These are phyloP conservation scores for Ophiorrhiza pumila DNA, from an alignment of 257 asterid genomes.

Conservation along the genomic window DNA sequence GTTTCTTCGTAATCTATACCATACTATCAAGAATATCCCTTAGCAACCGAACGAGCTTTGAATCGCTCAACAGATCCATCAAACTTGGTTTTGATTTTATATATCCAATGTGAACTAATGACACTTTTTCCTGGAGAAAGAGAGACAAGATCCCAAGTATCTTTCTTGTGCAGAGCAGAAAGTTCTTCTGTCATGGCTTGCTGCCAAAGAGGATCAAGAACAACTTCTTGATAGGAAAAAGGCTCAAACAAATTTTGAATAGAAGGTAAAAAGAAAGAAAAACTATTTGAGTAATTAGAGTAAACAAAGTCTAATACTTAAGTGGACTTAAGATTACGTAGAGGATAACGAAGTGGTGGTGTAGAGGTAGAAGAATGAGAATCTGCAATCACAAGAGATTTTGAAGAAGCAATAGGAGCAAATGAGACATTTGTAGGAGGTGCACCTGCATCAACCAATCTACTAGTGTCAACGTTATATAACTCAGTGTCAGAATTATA, in stretches of 20 bases:
- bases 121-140: neutral
- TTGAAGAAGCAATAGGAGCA: neutral
- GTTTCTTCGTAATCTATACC: too few relatives aligned
- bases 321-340: neutral
- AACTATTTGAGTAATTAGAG: neutral
- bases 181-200: too few relatives aligned
- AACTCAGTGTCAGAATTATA: neutral
- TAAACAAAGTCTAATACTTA: neutral
- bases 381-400: too few relatives aligned
- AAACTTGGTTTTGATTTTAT: too few relatives aligned
- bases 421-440: neutral
- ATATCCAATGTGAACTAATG: slow-evolving; percentile 4
- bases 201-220: neutral
- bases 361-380: neutral
- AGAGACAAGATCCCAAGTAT: slow-evolving; percentile 1
- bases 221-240: neutral
- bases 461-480: too few relatives aligned
- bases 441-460: too few relatives aligned
- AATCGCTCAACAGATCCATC: too few relatives aligned
- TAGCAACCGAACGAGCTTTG: too few relatives aligned
- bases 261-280: neutral
- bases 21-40: too few relatives aligned
- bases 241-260: neutral
- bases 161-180: neutral
- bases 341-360: neutral